Conservation (phyloP, 2,329 filamentous ascomycete genomes). For the Herpotrichia juniperi region DNA sequence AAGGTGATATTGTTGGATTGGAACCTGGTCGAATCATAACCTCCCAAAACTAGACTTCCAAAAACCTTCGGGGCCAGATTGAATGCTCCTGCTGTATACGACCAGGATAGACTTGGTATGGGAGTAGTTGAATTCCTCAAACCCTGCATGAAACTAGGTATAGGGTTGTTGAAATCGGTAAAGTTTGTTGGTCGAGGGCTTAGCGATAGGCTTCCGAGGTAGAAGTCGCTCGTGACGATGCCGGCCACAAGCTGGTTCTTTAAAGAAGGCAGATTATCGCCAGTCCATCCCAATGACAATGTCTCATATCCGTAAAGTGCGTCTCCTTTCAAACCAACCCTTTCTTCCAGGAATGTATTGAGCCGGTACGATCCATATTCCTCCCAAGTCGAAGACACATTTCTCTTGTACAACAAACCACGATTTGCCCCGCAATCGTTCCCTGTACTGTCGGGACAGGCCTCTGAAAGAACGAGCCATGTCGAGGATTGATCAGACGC, state of each 20-base stretch:
- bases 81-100: constrained; percentile 49
- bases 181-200: constrained; percentile 47
- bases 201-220: constrained; percentile 47
- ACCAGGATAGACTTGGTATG: constrained; percentile 47
- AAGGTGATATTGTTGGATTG: constrained; percentile 29
- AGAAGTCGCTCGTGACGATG: constrained; percentile 43
- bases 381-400: constrained; percentile 41
- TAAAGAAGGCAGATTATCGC: constrained; percentile 27
- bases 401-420: constrained; percentile 36
- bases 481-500: constrained; percentile 42
- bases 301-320: constrained; percentile 46
- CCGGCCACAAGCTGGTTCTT: constrained; percentile 45
- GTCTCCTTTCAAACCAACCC: constrained; percentile 34
- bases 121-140: constrained; percentile 31
- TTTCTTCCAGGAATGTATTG: constrained; percentile 29
- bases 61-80: constrained; percentile 31
- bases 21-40: constrained; percentile 45
- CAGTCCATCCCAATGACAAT: constrained; percentile 35
- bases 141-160: constrained; percentile 36
- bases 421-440: constrained; percentile 35
- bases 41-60: constrained; percentile 46
- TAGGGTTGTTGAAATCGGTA: constrained; percentile 39
- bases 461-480: constrained; percentile 42
- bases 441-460: constrained; percentile 33
- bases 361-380: constrained; percentile 40